Evolutionary conservation across 306 rosid species (phyloP), one percentile per base, ranked within the genome.

Genomic region (Gastrolobium bilobum): DNA sequence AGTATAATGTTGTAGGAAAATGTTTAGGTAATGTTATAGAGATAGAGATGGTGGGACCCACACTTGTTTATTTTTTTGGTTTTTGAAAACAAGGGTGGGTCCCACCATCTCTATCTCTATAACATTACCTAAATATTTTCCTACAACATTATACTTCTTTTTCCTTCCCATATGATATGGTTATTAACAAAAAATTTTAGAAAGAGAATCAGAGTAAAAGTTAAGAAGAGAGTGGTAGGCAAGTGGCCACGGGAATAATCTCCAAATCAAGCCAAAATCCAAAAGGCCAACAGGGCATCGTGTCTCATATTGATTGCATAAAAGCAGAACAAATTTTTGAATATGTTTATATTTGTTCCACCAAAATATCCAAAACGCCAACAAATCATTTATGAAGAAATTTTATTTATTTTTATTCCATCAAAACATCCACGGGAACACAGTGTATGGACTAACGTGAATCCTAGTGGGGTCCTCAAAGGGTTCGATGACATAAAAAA

Each of bases 161-260:
- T n/a, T n/a, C n/a, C n/a, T n/a, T n/a, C n/a, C n/a, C n/a, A n/a
- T n/a, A n/a, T n/a, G n/a, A n/a, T 44, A 44, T 68, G 9, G 29
- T 46, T 68, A 6, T 68, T 0, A 66, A 26, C 10, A 43, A 43
- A 64, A 42, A 5, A 43, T 68, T 46, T 29, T 13, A 29, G 29
- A 30, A 67, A 30, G 53, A 42, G 38, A 15, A 20, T 20, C 4
- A 43, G 1, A 4, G 20, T 66, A 43, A 4, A 67, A 57, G 14
- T 57, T 66, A n/a, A 20, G 52, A 66, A 44, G 58, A 46, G 11
- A 10, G 56, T 67, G 73, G 73, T 42, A 33, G 73, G 42, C 13
- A 26, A 1, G 42, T n/a, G 6, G 11, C 26, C 35, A 10, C 2
- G 40, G 77, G 67, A 40, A 56, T 42, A 72, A 71, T 35, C 14